These are phyloP conservation scores for Beverwykella pulmonaria DNA, from an alignment of 495 filamentous ascomycete genomes.

Conservation along the genomic window DNA sequence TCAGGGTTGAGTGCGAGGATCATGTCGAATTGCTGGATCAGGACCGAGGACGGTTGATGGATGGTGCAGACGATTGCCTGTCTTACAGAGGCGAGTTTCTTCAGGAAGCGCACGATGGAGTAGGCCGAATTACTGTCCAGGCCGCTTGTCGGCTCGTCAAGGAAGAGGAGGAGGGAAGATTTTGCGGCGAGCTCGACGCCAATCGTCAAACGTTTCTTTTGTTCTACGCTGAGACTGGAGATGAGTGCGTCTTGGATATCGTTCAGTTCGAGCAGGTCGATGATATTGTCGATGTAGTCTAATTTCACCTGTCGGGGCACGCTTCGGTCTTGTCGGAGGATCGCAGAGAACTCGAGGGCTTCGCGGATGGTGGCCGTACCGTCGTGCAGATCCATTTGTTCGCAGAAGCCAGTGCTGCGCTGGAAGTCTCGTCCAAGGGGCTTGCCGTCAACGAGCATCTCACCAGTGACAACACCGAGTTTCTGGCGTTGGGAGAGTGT, in stretches of 20 bases:
- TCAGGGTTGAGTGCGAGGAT: slow-evolving; percentile 70
- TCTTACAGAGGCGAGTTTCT: slow-evolving; percentile 76
- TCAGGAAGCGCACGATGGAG: slow-evolving; percentile 80
- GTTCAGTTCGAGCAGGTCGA: slow-evolving; percentile 48
- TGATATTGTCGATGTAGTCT: slow-evolving; percentile 49
- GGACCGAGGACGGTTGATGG: slow-evolving; percentile 71
- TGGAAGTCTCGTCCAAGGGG: slow-evolving; percentile 72
- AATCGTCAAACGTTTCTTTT: slow-evolving; percentile 78
- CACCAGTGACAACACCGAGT: slow-evolving; percentile 69
- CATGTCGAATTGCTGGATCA: slow-evolving; percentile 77
- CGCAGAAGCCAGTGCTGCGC: slow-evolving; percentile 78
- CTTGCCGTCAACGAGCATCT: slow-evolving; percentile 79
- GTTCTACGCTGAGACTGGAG: slow-evolving; percentile 64
- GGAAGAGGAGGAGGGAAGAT: slow-evolving; percentile 76
- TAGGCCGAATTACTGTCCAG: slow-evolving; percentile 84
- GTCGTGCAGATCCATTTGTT: slow-evolving; percentile 86
- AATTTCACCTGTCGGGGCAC: slow-evolving; percentile 51
- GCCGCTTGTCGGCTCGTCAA: slow-evolving; percentile 62
- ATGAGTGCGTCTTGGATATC: slow-evolving; percentile 49
- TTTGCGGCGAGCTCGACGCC: slow-evolving; percentile 91
- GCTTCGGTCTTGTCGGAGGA: slow-evolving; percentile 60
- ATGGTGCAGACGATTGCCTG: slow-evolving; percentile 82
- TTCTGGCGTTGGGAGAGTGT: slow-evolving; percentile 76
- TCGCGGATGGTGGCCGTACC: slow-evolving; percentile 66
- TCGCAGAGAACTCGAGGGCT: slow-evolving; percentile 68